Evolutionary conservation across 495 filamentous ascomycete species (phyloP), one percentile per base, ranked within the genome.

Genomic region (Aspergillus wentii): DNA sequence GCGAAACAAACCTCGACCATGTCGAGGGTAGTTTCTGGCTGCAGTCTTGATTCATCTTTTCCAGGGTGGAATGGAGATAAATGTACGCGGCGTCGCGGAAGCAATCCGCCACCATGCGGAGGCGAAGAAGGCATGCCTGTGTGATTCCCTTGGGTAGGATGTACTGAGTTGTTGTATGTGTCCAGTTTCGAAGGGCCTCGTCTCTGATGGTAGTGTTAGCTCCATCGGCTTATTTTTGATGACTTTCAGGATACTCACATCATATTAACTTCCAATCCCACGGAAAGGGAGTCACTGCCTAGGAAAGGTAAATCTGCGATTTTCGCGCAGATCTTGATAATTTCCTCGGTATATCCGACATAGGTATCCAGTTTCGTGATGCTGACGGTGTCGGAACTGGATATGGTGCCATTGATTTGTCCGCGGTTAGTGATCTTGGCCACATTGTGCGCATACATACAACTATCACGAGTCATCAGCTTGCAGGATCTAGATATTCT

Each of bases 31-130:
- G 8, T 5, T 8, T 9, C 15, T 30, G 18, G 16, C 15, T 17
- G 19, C 19, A 11, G n/a, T 17, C 30, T 44, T 41, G 30, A 10
- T 30, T 41, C 38, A 68, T 64, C 26, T 47, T 47, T 26, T 68
- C 52, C 5, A 71, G 46, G 8, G 50, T 64, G 6, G 66, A 68
- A 35, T 71, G 63, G 11, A 71, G 54, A 15, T 64, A 67, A 38
- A 66, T 54, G 33, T 66, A 68, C 9, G 55, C 58, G 26, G 63
- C 63, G 9, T 71, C 62, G 38, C 64, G 66, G 44, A 63, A 71
- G 42, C 57, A 67, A 35, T 71, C 58, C 8, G 66, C 66, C 18
- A 71, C 64, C 31, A 71, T 58, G 38, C 53, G 57, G 8, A 71
- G 63, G 16, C 66, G 64, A 30, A 27, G 42, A 19, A 71, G 49